Evolutionary conservation across 805 yeast species (phyloP).

Genomic region (Wickerhamiella brachini): DNA sequence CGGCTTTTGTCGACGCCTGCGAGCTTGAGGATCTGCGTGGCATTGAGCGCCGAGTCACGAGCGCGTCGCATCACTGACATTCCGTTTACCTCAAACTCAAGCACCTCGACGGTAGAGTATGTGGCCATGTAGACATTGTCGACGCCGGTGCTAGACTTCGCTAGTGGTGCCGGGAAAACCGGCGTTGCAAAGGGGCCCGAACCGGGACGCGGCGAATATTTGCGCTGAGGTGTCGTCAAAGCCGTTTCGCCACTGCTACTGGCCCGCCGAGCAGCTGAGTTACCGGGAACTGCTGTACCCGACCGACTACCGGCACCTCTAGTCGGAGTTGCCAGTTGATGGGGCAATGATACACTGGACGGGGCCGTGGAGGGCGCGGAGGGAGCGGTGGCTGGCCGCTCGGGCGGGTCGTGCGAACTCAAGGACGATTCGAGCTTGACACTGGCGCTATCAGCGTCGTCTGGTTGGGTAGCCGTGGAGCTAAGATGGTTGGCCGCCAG

Average conservation of each 20-base stretch:
- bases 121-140: conserved; percentile 39
- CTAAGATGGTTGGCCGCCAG: background rate
- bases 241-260: background rate
- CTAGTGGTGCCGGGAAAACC: background rate
- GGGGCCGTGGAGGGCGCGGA: background rate
- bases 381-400: background rate
- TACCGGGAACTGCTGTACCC: background rate
- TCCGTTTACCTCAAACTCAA: conserved; percentile 47
- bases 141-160: background rate
- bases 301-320: background rate
- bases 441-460: background rate
- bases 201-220: background rate
- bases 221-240: background rate
- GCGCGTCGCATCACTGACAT: conserved; percentile 56
- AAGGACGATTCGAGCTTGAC: background rate
- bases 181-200: background rate
- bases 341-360: background rate
- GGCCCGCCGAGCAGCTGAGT: background rate
- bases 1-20: conserved; percentile 55
- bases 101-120: conserved; percentile 46
- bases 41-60: conserved; percentile 52
- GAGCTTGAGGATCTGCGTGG: conserved; percentile 55
- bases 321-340: background rate
- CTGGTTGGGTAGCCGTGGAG: background rate
- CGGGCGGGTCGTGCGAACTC: background rate